phyloP scores from a whole-genome alignment of 164 flowering plant species.

The Hamamelis virginiana region DNA sequence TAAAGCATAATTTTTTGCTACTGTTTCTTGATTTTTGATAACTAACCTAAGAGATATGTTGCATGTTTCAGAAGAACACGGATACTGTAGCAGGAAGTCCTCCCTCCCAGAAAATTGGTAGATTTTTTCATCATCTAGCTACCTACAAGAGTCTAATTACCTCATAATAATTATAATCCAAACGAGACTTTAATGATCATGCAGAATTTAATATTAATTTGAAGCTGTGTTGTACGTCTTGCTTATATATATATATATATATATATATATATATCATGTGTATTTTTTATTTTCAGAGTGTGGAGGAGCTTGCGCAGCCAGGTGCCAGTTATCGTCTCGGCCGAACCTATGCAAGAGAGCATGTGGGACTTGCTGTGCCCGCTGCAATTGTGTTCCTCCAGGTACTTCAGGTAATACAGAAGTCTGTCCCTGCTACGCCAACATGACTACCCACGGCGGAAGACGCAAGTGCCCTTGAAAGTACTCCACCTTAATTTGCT shows the following conservation, averaged over 20 bases:
- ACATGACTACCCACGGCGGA: conserved; percentile 36
- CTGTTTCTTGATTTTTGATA: no score
- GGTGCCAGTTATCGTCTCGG: conserved; percentile 36
- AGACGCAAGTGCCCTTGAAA: conserved; percentile 39
- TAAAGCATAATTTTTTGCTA: not conserved
- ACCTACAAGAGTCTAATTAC: no score
- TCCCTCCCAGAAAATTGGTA: not conserved
- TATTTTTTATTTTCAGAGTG: conserved; percentile 26
- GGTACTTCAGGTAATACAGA: conserved; percentile 45
- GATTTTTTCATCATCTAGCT: no score
- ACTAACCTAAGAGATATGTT: no score
- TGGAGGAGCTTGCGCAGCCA: conserved; percentile 18
- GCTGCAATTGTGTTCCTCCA: conserved; percentile 49
- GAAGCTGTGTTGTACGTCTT: no score
- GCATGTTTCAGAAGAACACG: no score
- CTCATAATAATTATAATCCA: no score
- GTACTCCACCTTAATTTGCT: no score
- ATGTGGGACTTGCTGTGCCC: conserved; percentile 45
- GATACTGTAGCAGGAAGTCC: not conserved
- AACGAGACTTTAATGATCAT: no score
- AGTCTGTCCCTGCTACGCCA: conserved; percentile 41
- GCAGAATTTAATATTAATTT: no score
- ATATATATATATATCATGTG: no score
- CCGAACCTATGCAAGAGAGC: conserved; percentile 37
- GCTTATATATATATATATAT: no score